Evolutionary conservation across 2,329 filamentous ascomycete genomes (phyloP), one percentile per base, ranked within the genome.

Genomic region (Metarhizium album): DNA sequence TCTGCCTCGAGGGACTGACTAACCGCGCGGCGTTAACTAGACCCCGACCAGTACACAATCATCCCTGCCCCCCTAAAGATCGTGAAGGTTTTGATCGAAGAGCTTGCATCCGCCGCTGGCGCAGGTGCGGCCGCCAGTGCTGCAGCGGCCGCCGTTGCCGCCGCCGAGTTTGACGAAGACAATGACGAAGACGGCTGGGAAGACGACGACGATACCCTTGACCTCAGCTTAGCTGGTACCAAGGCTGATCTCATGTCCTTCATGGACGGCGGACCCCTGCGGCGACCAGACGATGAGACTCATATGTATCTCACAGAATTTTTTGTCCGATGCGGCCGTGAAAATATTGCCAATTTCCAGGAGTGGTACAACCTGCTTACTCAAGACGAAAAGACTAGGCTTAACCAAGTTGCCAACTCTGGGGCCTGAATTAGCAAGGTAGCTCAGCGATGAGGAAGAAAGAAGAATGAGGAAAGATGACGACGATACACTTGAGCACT

Each of bases 11-110:
- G 6, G 5, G 45, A 13, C 13, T 31, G 20, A n/a, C 45, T 53
- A 33, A 53, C 45, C 31, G 18, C 23, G 1, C 11, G 7, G 23
- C n/a, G 27, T 20, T 2, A 27, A 29, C 38, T 33, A 87, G 83
- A 91, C 64, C 93, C 93, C 16, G 90, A 96, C 64, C 84, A 86
- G 64, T 97, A 85, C 71, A 96, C 90, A 5, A 81, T 87, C 53
- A 82, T 98, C 52, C 82, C 90, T 0, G 90, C 90, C 0, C 84
- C 88, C 1, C 78, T 98, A 62, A 98, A 98, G 72, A 96, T 98
- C 54, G 72, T 97, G 68, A 98, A 98, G 73, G 85, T 97, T 3
- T 80, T 98, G 8, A 85, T 97, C 45, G 89, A 95, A 63, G 93
- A 98, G 70, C 80, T 98, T 3, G 75, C 87, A 5, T 89, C 87